Evolutionary conservation across 768 basidiomycete genomes (phyloP), one percentile per base, ranked within the genome.

Genomic region (Termitomyces sp.): DNA sequence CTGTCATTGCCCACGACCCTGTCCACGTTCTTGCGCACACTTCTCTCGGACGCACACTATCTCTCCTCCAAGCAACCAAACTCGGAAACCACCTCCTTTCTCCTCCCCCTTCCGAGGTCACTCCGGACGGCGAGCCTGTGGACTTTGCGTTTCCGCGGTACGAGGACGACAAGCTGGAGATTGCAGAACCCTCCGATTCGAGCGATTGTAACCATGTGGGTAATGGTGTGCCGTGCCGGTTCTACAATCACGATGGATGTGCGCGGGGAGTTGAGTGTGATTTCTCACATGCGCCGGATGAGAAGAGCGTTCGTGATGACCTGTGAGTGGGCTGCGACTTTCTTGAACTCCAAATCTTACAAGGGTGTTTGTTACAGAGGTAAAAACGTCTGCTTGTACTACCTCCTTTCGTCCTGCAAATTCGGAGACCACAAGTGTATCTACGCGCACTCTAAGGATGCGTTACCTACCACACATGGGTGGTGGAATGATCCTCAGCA

Each of bases 221-320:
- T 4, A 83, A 81, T 46, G 74, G 75, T 3, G 70, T 74, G 2
- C 76, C 82, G 0, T 85, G 83, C 63, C 71, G 76, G 42, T 80
- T 79, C 62, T 82, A 84, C 62, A 85, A 85, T 52, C 81, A 77
- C 54, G 69, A 73, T 16, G 79, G 78, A 0, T 84, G 83, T 60
- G 63, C 54, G 10, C 68, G 72, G 3, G 79, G 81, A 0, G 48
- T 18, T 7, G 52, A 57, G 2, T 85, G 83, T 59, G 54, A 54
- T 16, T 83, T 70, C 64, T 80, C 75, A 18, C 82, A 85, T 62
- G 77, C 80, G 0, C 81, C 82, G 0, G 81, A 84, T 56, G 61
- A 72, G 39, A 79, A 76, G 63, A 84, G 82, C 56, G 73, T 81
- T 13, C 71, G 82, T 18, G 79, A 85, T 57, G 72, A 76, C 12